Evolutionary conservation across 805 yeast species (phyloP).

Genomic region (Ogataea kodamae): DNA sequence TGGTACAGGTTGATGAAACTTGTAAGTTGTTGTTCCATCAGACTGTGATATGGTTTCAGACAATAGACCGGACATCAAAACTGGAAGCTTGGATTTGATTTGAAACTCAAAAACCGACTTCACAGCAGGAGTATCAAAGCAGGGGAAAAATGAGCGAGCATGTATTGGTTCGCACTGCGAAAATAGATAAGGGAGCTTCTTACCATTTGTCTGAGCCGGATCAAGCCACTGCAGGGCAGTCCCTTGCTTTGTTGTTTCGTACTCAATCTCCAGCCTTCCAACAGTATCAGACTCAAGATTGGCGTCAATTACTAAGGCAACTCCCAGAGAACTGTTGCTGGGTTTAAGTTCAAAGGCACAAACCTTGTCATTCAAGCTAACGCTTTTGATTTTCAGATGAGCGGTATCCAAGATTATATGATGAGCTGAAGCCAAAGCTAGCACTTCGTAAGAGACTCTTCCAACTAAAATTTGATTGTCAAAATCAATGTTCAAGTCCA

Average conservation of each 20-base stretch:
- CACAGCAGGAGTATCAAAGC: slow-evolving; percentile 86
- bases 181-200: slow-evolving; percentile 66
- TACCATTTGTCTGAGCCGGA: slow-evolving; percentile 71
- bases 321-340: slow-evolving; percentile 56
- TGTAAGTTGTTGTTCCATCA: slow-evolving; percentile 33
- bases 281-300: slow-evolving; percentile 10
- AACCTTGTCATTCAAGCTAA: slow-evolving; percentile 40
- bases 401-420: slow-evolving; percentile 68
- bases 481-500: slow-evolving; percentile 57
- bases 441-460: slow-evolving; percentile 45
- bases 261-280: slow-evolving; percentile 42
- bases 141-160: slow-evolving; percentile 82
- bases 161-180: slow-evolving; percentile 93
- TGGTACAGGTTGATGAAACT: slow-evolving; percentile 71
- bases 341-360: slow-evolving; percentile 36
- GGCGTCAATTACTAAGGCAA: slow-evolving; percentile 42
- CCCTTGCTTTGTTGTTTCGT: slow-evolving; percentile 67
- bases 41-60: slow-evolving; percentile 32
- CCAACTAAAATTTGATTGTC: slow-evolving; percentile 52
- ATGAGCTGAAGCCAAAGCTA: slow-evolving; percentile 27
- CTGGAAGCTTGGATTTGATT: slow-evolving; percentile 63
- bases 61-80: slow-evolving; percentile 63
- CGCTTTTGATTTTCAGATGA: slow-evolving; percentile 45
- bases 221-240: slow-evolving; percentile 85
- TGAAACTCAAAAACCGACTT: slow-evolving; percentile 61